phyloP scores from a whole-genome alignment of 345 rosid genomes.

The Moricandia arvensis region DNA sequence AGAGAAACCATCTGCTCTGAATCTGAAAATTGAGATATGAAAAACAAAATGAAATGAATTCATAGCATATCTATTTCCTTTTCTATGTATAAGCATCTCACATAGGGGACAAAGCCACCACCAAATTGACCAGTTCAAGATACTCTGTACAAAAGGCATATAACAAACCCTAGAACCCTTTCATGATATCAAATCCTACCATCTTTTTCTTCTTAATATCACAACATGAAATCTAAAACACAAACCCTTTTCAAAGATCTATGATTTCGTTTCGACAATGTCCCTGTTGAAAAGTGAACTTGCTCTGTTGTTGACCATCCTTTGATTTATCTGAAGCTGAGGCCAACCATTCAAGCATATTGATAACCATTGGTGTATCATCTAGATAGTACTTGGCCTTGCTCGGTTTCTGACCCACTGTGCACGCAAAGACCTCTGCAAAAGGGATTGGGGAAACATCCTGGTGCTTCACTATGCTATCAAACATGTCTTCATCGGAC shows the following conservation, averaged over 20 bases:
- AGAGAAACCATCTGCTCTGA: too few relatives aligned
- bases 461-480: constrained; percentile 51
- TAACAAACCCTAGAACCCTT: constrained; percentile 23
- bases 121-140: not conserved
- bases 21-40: too few relatives aligned
- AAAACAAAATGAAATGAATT: constrained; percentile 25
- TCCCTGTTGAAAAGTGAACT: constrained; percentile 21
- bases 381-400: constrained; percentile 82
- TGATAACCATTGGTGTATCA: constrained; percentile 58
- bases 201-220: constrained; percentile 22
- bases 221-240: constrained; percentile 31
- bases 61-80: constrained; percentile 29
- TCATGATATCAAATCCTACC: constrained; percentile 26
- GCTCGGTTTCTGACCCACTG: constrained; percentile 88
- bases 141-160: constrained; percentile 31
- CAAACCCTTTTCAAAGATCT: constrained; percentile 36
- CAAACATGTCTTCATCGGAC: constrained; percentile 89
- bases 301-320: constrained; percentile 17
- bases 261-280: constrained; percentile 26
- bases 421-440: constrained; percentile 66
- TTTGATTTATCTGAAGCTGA: constrained; percentile 33
- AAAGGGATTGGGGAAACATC: constrained; percentile 41
- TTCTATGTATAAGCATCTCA: constrained; percentile 36
- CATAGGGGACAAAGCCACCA: not conserved
- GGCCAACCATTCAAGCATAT: constrained; percentile 59